Base-by-base conservation (phyloP, 176 grass and related monocot species). In the Musa itinerans region DNA sequence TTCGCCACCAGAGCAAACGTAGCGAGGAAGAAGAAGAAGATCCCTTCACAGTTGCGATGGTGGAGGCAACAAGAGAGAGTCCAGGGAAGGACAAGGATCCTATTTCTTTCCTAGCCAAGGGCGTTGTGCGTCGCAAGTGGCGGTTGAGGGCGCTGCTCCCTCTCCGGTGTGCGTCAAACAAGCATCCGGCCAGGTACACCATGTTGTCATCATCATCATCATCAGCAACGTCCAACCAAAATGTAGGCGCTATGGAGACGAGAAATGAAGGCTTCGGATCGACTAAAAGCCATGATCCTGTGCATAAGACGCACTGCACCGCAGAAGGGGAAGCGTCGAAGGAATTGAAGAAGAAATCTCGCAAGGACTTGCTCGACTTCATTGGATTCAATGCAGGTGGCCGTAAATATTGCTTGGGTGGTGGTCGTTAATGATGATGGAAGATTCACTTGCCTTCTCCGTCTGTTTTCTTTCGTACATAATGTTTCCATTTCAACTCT, bases 1-100 rank as follows among this genome's bases (percentile, higher is more conserved):
- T 89, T 0, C 83, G 85, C 50, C 71, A 69, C 22, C 81, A 86
- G 21, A 50, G 77, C 20, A 61, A 81, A 26, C 27, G 57, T 19
- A 8, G 29, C 29, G 71, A 51, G 2, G 10, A 54, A 4, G 81
- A 77, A 14, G 79, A 84, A n/a, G 89, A 88, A 10, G 92, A 96
- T 24, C 92, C 92, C 50, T 96, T 92, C 69, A 83, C 86, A n/a
- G 81, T 85, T 8, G 92, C 92, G 49, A 78, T 96, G 65, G 78
- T 65, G 15, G 86, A 92, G 19, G 85, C 89, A 23, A 79, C 92
- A 54, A 86, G 61, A 27, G 70, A 79, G 71, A 69, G 82, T 43
- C 6, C 34, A 19, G 69, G 82, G 19, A 84, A 76, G 50, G 78
- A 85, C 9, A 57, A 50, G 9, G 68, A 71, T 83, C 73, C 81